Base-by-base conservation (phyloP, 2,329 filamentous ascomycete species). In the Diaporthe humulicola region DNA sequence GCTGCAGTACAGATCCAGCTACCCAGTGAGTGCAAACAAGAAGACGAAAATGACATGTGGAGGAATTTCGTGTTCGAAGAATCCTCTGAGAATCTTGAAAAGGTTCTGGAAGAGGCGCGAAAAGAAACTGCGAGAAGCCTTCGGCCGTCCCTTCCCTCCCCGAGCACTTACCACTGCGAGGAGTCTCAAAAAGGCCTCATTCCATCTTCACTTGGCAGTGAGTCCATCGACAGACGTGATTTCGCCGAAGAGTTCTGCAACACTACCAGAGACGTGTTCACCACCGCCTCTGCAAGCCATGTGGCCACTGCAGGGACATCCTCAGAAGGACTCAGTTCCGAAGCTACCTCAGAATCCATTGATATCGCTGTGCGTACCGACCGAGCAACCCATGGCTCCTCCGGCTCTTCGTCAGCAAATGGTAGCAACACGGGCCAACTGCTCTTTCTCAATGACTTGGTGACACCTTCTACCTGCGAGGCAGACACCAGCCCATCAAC, bases 1-100 rank as follows among this genome's bases (percentile, higher is more conserved):
- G 25, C 17, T 45, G 33, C n/a, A 45, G 42, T 52, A 40, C 25
- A 64, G 17, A 28, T 38, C 40, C 12, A 69, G 33, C 10, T 36
- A 3, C 25, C 38, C 30, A 50, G 40, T 25, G 54, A 61, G n/a
- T 28, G n/a, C 36, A 38, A 33, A n/a, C 36, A 33, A 7, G 56
- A 72, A 50, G 71, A 75, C n/a, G 76, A 78, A 19, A 74, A 75
- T 33, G 77, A 78, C 4, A 76, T 74, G 33, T 82, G 81, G 81
- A 80, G 73, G 64, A 70, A 72, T 22, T 81, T 82, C 38, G 74
- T 81, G 4, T 79, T 81, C 40, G 74, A 77, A 25, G 78, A 76
- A 8, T 60, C 42, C 42, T 45, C 71, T 7, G 73, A 76, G 12
- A 38, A 42, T 25, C 36, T 79, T 33, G 74, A 77, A 48, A 64